Percentiles rank a stretch among this genome's conserved stretches.
These are phyloP conservation scores for Microglena sp. DNA, from an alignment of 139 green algal species.

Conservation along the genomic window DNA sequence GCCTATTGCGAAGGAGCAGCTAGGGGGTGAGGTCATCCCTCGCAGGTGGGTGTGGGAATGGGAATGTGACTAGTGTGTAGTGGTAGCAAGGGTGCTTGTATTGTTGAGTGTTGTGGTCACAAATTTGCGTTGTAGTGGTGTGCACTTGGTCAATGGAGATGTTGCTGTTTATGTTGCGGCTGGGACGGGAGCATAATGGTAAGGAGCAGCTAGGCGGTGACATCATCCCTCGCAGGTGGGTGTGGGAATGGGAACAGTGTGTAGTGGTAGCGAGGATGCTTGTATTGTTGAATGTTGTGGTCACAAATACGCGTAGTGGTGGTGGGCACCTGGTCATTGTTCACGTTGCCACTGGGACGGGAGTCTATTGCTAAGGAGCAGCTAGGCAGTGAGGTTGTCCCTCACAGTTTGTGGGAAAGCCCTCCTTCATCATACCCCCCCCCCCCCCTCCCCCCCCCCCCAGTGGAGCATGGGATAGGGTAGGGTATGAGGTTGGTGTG, in stretches of 20 bases:
- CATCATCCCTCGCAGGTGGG: slow-evolving; percentile 62
- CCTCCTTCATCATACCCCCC: no score
- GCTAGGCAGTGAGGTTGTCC: no score
- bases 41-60: slow-evolving; percentile 32
- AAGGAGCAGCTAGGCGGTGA: slow-evolving; percentile 48
- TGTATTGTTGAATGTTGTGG: not conserved
- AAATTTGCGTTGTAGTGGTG: slow-evolving; percentile 44
- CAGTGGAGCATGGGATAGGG: no score
- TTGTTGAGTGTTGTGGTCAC: not conserved
- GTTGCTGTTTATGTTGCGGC: slow-evolving; percentile 41
- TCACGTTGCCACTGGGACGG: no score
- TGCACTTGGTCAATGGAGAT: slow-evolving; percentile 58
- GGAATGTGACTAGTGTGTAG: not conserved
- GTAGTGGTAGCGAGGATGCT: not conserved
- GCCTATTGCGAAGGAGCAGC: slow-evolving; percentile 10
- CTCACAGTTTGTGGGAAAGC: no score
- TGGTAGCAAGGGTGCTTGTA: not conserved
- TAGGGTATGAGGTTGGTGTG: no score
- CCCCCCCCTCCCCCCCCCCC: no score
- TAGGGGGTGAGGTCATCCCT: slow-evolving; percentile 73
- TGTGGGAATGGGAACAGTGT: slow-evolving; percentile 4
- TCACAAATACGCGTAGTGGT: no score
- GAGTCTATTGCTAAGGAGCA: no score
- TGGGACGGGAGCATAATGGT: slow-evolving; percentile 12
- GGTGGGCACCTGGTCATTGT: no score